phyloP scores from a whole-genome alignment of 495 filamentous ascomycete genomes.

The Daldinia loculata region DNA sequence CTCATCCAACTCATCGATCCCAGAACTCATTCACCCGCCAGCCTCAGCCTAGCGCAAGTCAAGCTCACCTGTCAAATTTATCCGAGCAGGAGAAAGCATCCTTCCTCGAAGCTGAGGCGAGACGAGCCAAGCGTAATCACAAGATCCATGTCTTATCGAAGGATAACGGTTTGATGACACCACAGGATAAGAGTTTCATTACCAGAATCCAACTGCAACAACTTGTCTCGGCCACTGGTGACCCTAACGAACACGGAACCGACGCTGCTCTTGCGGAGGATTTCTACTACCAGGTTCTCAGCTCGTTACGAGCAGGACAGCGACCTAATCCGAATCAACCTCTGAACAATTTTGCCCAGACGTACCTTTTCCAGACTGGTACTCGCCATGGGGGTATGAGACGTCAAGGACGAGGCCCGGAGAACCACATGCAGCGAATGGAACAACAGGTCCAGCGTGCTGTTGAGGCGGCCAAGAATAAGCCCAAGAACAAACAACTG shows the following conservation, averaged over 20 bases:
- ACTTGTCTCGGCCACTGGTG: slow-evolving; percentile 88
- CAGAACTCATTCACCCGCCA: slow-evolving; percentile 52
- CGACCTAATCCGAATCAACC: slow-evolving; percentile 90
- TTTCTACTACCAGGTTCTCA: slow-evolving; percentile 98
- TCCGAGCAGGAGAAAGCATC: slow-evolving; percentile 80
- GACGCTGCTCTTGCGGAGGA: slow-evolving; percentile 87
- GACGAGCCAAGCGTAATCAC: slow-evolving; percentile 95
- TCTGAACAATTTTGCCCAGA: slow-evolving; percentile 94
- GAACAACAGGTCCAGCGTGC: slow-evolving; percentile 98
- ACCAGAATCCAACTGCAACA: slow-evolving; percentile 98
- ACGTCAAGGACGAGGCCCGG: slow-evolving; percentile 77
- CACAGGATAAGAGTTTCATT: slow-evolving; percentile 99
- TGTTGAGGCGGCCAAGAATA: slow-evolving; percentile 94
- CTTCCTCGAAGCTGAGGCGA: slow-evolving; percentile 89
- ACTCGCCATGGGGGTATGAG: slow-evolving; percentile 75
- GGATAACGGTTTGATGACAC: slow-evolving; percentile 98
- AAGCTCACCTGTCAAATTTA: slow-evolving; percentile 79
- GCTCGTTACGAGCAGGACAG: slow-evolving; percentile 87
- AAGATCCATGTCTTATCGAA: slow-evolving; percentile 94
- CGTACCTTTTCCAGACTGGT: slow-evolving; percentile 93
- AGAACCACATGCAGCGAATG: slow-evolving; percentile 99
- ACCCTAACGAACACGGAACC: slow-evolving; percentile 77
- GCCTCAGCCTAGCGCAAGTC: slow-evolving; percentile 64
- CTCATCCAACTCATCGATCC: slow-evolving; percentile 48
- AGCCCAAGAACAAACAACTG: slow-evolving; percentile 98